A percentile compares a stretch with the other conserved stretches of the same genome.
phyloP scores from a whole-genome alignment of 2,329 filamentous ascomycete species.

The Pyrenophora tritici-repentis region DNA sequence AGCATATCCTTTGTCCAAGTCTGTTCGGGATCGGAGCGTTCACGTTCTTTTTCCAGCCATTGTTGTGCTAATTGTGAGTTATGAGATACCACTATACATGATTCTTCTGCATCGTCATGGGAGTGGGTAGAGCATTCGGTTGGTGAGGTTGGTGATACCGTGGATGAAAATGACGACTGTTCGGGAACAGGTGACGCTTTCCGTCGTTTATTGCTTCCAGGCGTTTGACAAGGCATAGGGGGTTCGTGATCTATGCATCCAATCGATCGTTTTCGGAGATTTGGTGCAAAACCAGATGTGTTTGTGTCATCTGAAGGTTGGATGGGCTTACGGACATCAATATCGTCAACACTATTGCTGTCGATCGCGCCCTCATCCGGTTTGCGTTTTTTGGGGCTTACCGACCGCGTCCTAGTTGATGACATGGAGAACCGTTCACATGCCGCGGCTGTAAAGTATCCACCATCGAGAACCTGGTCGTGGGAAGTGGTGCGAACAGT shows the following conservation, averaged over 20 bases:
- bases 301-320: not conserved
- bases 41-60: slow-evolving; percentile 2
- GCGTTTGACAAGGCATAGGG: not conserved
- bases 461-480: not conserved
- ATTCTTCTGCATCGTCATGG: not conserved
- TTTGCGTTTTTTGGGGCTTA: not conserved
- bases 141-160: not conserved
- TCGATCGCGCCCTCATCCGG: not conserved
- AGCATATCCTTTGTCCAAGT: not conserved
- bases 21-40: not conserved
- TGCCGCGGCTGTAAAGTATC: not conserved
- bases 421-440: not conserved
- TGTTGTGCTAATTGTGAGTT: not conserved
- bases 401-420: not conserved
- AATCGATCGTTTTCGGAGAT: not conserved
- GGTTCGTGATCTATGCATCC: not conserved
- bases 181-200: too few relatives aligned
- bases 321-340: not conserved
- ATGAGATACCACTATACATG: not conserved
- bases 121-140: too few relatives aligned
- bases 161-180: too few relatives aligned
- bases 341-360: not conserved
- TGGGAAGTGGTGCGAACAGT: not conserved
- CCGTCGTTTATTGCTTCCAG: not conserved
- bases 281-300: not conserved